Percentiles rank a stretch among this genome's conserved stretches.
These are phyloP conservation scores for Sporisorium sorghi DNA, from an alignment of 1,284 basidiomycete species.

Conservation along the genomic window DNA sequence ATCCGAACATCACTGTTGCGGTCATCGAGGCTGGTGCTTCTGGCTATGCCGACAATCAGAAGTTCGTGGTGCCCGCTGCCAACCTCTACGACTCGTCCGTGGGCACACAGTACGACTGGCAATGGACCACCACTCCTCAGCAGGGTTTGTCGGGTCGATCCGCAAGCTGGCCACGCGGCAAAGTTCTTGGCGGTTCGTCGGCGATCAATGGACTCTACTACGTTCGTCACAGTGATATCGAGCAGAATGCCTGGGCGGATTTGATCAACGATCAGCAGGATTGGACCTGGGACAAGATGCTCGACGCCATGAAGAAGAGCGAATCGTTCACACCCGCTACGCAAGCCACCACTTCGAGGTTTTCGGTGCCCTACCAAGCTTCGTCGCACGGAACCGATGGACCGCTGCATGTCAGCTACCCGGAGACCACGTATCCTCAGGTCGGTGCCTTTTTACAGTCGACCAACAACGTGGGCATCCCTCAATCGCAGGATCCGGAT, in stretches of 20 bases:
- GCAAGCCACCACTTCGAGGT: slow-evolving; percentile 32
- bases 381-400: slow-evolving; percentile 72
- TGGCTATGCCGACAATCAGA: slow-evolving; percentile 38
- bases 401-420: slow-evolving; percentile 70
- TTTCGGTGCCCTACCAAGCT: slow-evolving; percentile 61
- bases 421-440: slow-evolving; percentile 43
- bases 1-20: slow-evolving; percentile 56
- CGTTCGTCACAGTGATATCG: slow-evolving; percentile 42
- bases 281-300: slow-evolving; percentile 58
- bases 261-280: slow-evolving; percentile 34
- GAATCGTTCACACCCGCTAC: slow-evolving; percentile 72
- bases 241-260: slow-evolving; percentile 54
- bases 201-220: slow-evolving; percentile 65
- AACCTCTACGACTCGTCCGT: slow-evolving; percentile 60
- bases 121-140: slow-evolving; percentile 52
- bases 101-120: slow-evolving; percentile 55
- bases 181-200: slow-evolving; percentile 60
- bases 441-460: slow-evolving; percentile 54
- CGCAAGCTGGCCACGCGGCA: slow-evolving; percentile 33
- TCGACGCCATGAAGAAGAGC: slow-evolving; percentile 71
- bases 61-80: slow-evolving; percentile 43
- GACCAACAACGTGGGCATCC: slow-evolving; percentile 70
- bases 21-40: slow-evolving; percentile 73
- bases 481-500: slow-evolving; percentile 72
- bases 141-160: slow-evolving; percentile 18